These are phyloP conservation scores for Oxyria digyna DNA, from an alignment of 148 eudicot species.

Conservation along the genomic window DNA sequence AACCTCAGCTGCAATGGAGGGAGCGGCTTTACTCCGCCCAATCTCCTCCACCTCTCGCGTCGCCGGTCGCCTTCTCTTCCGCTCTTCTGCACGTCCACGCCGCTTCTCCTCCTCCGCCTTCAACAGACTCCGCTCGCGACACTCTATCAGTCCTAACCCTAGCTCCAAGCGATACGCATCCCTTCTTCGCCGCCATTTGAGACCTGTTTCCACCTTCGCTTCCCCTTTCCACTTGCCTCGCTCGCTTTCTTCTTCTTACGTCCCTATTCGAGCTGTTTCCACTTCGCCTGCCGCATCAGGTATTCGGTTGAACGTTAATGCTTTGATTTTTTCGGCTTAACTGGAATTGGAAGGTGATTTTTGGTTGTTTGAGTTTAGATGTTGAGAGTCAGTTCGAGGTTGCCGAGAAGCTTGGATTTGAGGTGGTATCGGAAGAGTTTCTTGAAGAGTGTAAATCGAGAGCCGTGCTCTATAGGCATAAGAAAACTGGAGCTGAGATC, in stretches of 20 bases:
- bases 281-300: slow-evolving; percentile 39
- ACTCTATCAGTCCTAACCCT: slow-evolving; percentile 20
- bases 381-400: slow-evolving; percentile 36
- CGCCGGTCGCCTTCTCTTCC: slow-evolving; percentile 27
- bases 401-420: slow-evolving; percentile 79
- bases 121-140: slow-evolving; percentile 18
- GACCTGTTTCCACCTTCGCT: slow-evolving; percentile 17
- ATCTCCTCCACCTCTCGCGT: slow-evolving; percentile 24
- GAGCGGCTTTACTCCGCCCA: slow-evolving; percentile 48
- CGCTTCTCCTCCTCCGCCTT: slow-evolving; percentile 7
- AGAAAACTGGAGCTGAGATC: slow-evolving; percentile 76
- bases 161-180: slow-evolving; percentile 17
- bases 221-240: slow-evolving; percentile 15
- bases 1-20: slow-evolving; percentile 37
- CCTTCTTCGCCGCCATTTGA: slow-evolving; percentile 18
- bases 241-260: slow-evolving; percentile 34
- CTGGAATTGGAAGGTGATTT: background rate
- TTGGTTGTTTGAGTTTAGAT: slow-evolving; percentile 16
- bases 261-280: slow-evolving; percentile 47
- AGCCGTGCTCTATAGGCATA: slow-evolving; percentile 77
- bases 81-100: slow-evolving; percentile 16
- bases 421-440: slow-evolving; percentile 72
- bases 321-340: background rate
- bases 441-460: slow-evolving; percentile 85
- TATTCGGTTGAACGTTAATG: background rate